Conservation (phyloP, 169 alveolate genomes). For the Eimeria tenella region DNA sequence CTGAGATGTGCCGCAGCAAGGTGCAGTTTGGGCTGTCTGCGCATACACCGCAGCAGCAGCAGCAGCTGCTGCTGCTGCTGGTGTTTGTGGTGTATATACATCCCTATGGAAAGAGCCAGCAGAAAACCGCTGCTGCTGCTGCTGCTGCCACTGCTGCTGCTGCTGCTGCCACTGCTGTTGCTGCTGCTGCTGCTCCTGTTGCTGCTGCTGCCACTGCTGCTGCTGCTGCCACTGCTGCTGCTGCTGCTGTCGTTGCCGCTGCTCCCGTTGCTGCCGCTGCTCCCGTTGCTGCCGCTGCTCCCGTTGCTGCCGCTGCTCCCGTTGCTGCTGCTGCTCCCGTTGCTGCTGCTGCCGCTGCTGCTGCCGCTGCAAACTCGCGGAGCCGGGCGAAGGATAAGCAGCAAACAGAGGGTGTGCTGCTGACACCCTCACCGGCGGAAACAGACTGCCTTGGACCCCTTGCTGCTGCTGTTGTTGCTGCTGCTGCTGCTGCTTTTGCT, state of each 20-base stretch:
- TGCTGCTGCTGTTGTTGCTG: not conserved
- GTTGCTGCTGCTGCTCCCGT: not conserved
- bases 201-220: not conserved
- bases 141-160: not conserved
- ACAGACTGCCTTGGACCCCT: no score
- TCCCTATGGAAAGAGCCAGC: no score
- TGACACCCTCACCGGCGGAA: not conserved
- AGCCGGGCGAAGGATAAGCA: not conserved
- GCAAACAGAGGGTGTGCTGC: not conserved
- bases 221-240: not conserved
- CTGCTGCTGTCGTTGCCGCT: not conserved
- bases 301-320: not conserved
- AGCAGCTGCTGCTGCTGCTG: no score
- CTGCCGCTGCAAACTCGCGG: not conserved
- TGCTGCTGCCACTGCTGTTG: not conserved
- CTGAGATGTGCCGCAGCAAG: no score
- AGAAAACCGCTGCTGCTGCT: no score
- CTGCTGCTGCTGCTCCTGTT: not conserved
- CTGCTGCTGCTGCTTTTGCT: not conserved
- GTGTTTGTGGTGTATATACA: no score
- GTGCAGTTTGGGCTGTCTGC: no score
- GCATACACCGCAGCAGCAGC: no score
- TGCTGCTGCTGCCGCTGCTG: conserved; percentile 5
- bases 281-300: not conserved
- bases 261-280: not conserved